Conservation (phyloP, 257 asterid species). For the Solanum okadae region DNA sequence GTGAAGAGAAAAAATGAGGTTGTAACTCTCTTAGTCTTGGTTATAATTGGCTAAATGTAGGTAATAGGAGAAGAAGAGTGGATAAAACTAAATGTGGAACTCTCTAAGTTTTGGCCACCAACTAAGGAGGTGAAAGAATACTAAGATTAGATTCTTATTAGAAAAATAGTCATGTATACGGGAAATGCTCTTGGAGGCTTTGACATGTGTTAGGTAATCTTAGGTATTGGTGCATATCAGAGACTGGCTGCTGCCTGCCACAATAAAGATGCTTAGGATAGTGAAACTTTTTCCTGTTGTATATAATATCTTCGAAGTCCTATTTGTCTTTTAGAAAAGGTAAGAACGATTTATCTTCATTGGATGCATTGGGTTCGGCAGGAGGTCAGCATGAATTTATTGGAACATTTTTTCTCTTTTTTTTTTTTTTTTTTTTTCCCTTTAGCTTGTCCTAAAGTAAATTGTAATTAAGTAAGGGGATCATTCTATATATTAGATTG, state of each 20-base stretch:
- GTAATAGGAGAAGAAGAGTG: background rate
- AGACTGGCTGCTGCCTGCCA: background rate
- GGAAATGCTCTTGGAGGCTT: background rate
- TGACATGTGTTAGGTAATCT: background rate
- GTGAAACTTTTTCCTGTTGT: background rate
- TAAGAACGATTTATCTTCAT: background rate
- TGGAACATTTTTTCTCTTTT: background rate
- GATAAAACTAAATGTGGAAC: background rate
- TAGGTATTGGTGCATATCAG: background rate
- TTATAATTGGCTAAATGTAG: background rate
- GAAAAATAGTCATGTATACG: background rate
- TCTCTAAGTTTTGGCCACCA: background rate
- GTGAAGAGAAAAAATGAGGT: background rate
- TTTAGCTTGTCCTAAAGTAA: background rate
- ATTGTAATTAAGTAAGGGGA: background rate
- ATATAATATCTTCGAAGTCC: background rate
- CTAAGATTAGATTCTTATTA: background rate
- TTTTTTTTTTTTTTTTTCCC: background rate
- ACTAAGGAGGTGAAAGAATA: background rate
- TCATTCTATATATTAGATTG: background rate
- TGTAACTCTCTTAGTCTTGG: background rate
- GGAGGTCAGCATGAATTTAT: background rate
- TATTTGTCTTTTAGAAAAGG: background rate
- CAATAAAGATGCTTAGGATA: background rate
- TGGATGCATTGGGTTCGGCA: background rate